Evolutionary conservation across 176 grass and related monocot species (phyloP).

Genomic region (Neostapfia colusana): DNA sequence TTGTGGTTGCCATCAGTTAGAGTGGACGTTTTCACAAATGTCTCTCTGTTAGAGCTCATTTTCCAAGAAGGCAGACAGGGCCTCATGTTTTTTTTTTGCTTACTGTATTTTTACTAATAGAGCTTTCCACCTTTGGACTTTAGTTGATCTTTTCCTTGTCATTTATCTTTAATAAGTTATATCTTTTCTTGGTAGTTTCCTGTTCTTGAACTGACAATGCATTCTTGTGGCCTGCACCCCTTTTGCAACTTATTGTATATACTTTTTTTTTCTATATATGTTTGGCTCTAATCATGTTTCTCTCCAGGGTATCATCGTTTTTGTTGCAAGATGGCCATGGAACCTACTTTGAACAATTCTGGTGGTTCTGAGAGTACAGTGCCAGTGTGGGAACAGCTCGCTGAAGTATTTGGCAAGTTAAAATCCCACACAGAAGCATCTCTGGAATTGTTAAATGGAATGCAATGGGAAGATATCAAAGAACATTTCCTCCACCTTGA

Average conservation of each 20-base stretch:
- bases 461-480: constrained; percentile 73
- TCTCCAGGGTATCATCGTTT: constrained; percentile 31
- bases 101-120: too few species aligned
- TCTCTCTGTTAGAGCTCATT: too few species aligned
- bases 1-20: not conserved
- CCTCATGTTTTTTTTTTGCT: too few species aligned
- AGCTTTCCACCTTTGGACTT: too few species aligned
- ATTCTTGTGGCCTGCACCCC: too few species aligned
- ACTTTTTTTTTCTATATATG: not conserved
- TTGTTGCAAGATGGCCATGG: constrained; percentile 47
- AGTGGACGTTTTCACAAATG: too few species aligned
- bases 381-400: constrained; percentile 63
- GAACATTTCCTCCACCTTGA: constrained; percentile 64
- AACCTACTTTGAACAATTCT: constrained; percentile 32
- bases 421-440: constrained; percentile 68
- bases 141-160: too few species aligned
- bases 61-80: too few species aligned
- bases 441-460: constrained; percentile 45
- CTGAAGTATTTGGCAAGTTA: constrained; percentile 65
- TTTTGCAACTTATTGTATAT: not conserved
- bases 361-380: constrained; percentile 45
- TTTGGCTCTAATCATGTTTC: constrained; percentile 19
- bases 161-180: too few species aligned
- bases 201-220: too few species aligned
- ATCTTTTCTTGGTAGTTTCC: too few species aligned